These are phyloP conservation scores for Phytophthora niederhauseri DNA, from an alignment of 352 stramenopile species.

Conservation along the genomic window DNA sequence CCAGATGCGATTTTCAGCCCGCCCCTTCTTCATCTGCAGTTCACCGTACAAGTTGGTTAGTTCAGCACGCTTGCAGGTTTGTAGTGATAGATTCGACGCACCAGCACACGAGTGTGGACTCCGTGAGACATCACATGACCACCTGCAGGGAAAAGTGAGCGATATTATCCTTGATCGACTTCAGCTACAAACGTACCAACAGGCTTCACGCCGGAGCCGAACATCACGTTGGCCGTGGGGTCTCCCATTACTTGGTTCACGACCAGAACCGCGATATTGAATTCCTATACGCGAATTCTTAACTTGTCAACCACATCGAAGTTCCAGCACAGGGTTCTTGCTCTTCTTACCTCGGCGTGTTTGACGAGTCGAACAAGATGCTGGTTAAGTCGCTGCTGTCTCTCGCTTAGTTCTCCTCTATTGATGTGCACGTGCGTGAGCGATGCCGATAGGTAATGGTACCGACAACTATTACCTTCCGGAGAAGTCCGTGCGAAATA, in stretches of 20 bases:
- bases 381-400: conserved; percentile 92
- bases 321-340: not conserved
- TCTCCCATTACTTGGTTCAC: conserved; percentile 94
- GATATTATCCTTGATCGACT: not conserved
- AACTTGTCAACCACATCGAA: not conserved
- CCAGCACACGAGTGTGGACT: conserved; percentile 95
- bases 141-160: conserved; percentile 32
- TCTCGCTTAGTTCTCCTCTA: conserved; percentile 61
- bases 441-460: no score
- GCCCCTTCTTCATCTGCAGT: conserved; percentile 91
- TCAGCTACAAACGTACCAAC: conserved; percentile 49
- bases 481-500: conserved; percentile 92
- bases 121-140: conserved; percentile 97
- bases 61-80: not conserved
- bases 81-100: conserved; percentile 31
- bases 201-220: conserved; percentile 85
- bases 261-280: conserved; percentile 93
- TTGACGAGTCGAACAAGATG: conserved; percentile 89
- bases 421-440: not conserved
- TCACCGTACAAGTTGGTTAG: not conserved
- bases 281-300: conserved; percentile 67
- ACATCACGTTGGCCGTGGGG: conserved; percentile 83
- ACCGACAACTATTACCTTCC: conserved; percentile 47
- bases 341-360: conserved; percentile 59
- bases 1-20: conserved; percentile 90